Percentiles rank a stretch among this genome's conserved stretches.
These are phyloP conservation scores for Monosporozyma siamensis DNA, from an alignment of 805 yeast species.

Conservation along the genomic window DNA sequence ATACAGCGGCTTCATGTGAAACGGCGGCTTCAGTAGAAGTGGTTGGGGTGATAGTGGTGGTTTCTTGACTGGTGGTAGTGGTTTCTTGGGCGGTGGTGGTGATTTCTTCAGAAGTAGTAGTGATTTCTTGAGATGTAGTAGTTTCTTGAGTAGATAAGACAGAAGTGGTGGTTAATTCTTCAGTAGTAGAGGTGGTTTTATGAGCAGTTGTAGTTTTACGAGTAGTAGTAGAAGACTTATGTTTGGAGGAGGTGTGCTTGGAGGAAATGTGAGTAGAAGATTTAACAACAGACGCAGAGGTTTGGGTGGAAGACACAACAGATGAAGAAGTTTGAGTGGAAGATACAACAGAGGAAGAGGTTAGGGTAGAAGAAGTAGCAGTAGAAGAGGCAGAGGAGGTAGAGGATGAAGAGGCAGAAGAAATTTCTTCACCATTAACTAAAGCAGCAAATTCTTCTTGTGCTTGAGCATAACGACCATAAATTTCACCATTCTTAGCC, in stretches of 20 bases:
- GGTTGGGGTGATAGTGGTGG: slow-evolving; percentile 8
- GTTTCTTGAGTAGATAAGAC: no score
- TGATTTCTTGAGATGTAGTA: slow-evolving; percentile 4
- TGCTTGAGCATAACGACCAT: slow-evolving; percentile 48
- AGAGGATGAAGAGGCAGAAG: slow-evolving; percentile 10
- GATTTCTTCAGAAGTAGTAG: no score
- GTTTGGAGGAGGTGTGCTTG: no score
- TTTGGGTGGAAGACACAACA: slow-evolving; percentile 2
- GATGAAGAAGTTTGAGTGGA: slow-evolving; percentile 5
- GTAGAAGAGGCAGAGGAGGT: slow-evolving; percentile 9
- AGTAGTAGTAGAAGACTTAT: no score
- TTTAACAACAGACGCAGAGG: slow-evolving; percentile 7
- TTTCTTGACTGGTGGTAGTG: no score
- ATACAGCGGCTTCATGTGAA: slow-evolving; percentile 1
- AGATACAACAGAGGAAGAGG: slow-evolving; percentile 6
- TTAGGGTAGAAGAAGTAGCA: slow-evolving; percentile 3
- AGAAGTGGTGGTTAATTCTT: no score
- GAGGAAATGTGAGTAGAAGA: no score
- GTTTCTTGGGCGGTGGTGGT: no score
- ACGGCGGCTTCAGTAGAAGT: slow-evolving; percentile 6
- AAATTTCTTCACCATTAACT: slow-evolving; percentile 18
- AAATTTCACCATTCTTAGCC: slow-evolving; percentile 48
- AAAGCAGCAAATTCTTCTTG: slow-evolving; percentile 32
- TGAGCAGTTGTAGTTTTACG: no score
- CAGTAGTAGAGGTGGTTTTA: no score